Evolutionary conservation across 192 early-diverging fungal species (phyloP), one percentile per base, ranked within the genome.

Genomic region (Coemansia asiatica): DNA sequence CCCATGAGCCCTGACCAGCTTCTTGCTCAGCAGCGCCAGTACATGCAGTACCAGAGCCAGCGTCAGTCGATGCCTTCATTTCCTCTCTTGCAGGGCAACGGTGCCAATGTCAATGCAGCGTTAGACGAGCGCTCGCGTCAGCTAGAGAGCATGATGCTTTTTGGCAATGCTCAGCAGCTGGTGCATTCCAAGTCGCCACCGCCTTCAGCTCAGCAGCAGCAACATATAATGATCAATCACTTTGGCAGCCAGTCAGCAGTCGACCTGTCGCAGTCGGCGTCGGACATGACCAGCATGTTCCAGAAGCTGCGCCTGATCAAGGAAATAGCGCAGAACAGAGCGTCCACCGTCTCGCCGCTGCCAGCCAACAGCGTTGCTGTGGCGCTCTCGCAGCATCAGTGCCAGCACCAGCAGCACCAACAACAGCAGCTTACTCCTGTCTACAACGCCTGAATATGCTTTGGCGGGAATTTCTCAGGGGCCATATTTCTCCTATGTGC

Each of bases 281-380:
- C 63, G 2, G 71, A 73, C 38, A 55, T 79, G 70, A 21, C 63
- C 13, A 59, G 36, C 36, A 73, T 79, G 70, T 63, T 73, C 60
- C 76, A 79, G 63, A 79, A 79, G 56, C 76, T 79, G 61, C 76
- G 67, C 16, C 56, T 73, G 29, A 69, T 72, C 22, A 73, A 65
- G 64, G 67, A 73, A 23, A 36, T 79, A 56, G 55, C 73, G 19
- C 64, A 66, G 64, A 66, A 58, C 61, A 58, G 74, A 18, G 54
- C 74, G 13, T 60, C 74, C 13, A 68, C 71, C 5, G 68, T 76
- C 50, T 67, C 49, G 40, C 55, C 57, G 35, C 28, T 48, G 60
- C 59, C 2, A 23, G 16, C 15, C 58, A 31, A 36, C 54, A 56
- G 28, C 28, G 26, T 27, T 26, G 54, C 54, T 4, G 27, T 27